A percentile compares a stretch with the other conserved stretches of the same genome.
Conservation (phyloP, 352 stramenopile species). For the Pilasporangium apinafurcum region DNA sequence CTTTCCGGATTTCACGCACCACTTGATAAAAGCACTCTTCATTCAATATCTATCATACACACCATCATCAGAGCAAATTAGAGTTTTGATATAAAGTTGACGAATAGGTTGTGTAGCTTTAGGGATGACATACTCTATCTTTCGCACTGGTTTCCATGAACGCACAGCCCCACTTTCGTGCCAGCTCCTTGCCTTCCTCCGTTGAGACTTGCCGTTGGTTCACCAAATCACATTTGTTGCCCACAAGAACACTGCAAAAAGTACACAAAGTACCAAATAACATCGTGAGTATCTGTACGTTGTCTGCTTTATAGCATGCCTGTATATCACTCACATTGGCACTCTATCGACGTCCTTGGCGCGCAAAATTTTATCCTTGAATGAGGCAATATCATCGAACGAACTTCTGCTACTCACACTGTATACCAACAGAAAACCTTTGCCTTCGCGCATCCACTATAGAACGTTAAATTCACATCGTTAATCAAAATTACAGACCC, state of each 20-base stretch:
- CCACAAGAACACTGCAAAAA: constrained; percentile 64
- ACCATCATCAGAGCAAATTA: background rate
- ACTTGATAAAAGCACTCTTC: constrained; percentile 89
- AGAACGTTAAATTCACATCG: background rate
- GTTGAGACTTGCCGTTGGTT: constrained; percentile 61
- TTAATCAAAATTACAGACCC: background rate
- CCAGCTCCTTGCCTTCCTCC: constrained; percentile 58
- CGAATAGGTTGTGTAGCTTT: too few relatives aligned
- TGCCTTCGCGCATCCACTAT: constrained; percentile 91
- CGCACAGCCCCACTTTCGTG: constrained; percentile 68
- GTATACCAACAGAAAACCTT: constrained; percentile 88
- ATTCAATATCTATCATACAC: constrained; percentile 62
- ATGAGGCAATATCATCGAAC: constrained; percentile 86
- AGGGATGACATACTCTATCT: constrained; percentile 50
- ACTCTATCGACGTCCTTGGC: constrained; percentile 86
- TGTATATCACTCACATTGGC: constrained; percentile 41
- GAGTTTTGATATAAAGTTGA: constrained; percentile 1
- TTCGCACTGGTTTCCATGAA: constrained; percentile 89
- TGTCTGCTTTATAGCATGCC: background rate
- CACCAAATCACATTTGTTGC: constrained; percentile 87
- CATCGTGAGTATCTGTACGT: background rate
- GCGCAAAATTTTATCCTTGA: constrained; percentile 89
- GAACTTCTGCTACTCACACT: constrained; percentile 85
- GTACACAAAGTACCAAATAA: background rate
- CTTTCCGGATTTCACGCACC: constrained; percentile 81